Evolutionary conservation across 345 rosid species (phyloP).

Genomic region (Psidium friedrichsthalianum): DNA sequence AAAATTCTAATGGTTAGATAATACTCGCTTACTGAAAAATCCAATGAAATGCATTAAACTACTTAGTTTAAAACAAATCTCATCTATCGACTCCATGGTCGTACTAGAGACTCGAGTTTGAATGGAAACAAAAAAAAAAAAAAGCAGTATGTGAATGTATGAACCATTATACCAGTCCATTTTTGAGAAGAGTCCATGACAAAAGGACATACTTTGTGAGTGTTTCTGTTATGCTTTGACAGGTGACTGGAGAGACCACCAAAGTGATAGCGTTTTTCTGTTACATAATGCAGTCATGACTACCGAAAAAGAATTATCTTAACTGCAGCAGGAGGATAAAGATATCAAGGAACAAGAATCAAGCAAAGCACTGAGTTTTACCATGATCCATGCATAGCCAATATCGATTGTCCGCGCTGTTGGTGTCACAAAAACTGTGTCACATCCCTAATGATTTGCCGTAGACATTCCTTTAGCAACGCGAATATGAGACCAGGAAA

Average conservation of each 20-base stretch:
- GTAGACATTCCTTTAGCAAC: not conserved
- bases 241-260: slow-evolving; percentile 55
- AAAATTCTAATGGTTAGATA: not conserved
- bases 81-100: not conserved
- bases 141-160: not conserved
- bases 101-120: not conserved
- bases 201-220: slow-evolving; percentile 51
- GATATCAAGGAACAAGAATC: not conserved
- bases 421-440: slow-evolving; percentile 79
- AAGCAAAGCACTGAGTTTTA: slow-evolving; percentile 7
- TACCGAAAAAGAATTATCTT: not conserved
- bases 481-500: not conserved
- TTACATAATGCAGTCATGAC: not conserved
- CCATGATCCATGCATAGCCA: slow-evolving; percentile 88
- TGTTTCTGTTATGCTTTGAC: slow-evolving; percentile 48
- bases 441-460: slow-evolving; percentile 50
- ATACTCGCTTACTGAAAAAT: not conserved
- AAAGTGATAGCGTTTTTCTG: slow-evolving; percentile 74
- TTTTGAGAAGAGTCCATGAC: not conserved
- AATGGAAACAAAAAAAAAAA: not conserved
- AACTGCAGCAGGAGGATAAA: not conserved
- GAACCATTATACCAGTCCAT: not conserved
- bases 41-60: not conserved
- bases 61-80: not conserved
- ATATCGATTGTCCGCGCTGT: slow-evolving; percentile 86